phyloP scores from a whole-genome alignment of 208 protist species.

The Trypanosoma mega region DNA sequence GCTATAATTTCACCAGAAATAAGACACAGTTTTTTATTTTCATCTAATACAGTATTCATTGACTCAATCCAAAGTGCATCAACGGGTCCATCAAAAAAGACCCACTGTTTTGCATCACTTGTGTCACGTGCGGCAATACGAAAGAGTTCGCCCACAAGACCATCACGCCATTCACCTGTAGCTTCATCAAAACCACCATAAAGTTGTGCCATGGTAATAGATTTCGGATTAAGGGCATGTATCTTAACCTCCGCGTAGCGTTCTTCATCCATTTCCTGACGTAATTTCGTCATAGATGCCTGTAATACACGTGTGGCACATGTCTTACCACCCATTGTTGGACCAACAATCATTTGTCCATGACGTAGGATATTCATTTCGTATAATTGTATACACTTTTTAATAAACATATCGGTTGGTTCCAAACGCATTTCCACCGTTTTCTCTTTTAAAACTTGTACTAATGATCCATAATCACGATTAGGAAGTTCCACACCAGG shows the following conservation, averaged over 20 bases:
- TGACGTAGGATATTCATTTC: constrained; percentile 98
- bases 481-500: constrained; percentile 90
- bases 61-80: constrained; percentile 96
- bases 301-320: constrained; percentile 80
- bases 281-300: constrained; percentile 83
- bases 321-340: constrained; percentile 96
- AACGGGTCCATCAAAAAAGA: constrained; percentile 97
- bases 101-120: constrained; percentile 91
- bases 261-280: constrained; percentile 58
- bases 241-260: constrained; percentile 87
- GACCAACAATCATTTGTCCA: constrained; percentile 97
- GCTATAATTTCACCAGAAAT: constrained; percentile 95
- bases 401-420: constrained; percentile 93
- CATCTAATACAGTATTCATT: constrained; percentile 95
- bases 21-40: constrained; percentile 96
- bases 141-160: constrained; percentile 94
- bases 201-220: constrained; percentile 97
- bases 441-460: constrained; percentile 69
- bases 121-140: constrained; percentile 86
- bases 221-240: constrained; percentile 95
- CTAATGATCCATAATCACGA: constrained; percentile 92
- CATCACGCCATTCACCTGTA: constrained; percentile 97
- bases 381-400: constrained; percentile 97
- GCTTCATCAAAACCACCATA: constrained; percentile 96
- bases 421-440: constrained; percentile 84